These are phyloP conservation scores for Dryas drummondii DNA, from an alignment of 306 rosid genomes.

Conservation along the genomic window DNA sequence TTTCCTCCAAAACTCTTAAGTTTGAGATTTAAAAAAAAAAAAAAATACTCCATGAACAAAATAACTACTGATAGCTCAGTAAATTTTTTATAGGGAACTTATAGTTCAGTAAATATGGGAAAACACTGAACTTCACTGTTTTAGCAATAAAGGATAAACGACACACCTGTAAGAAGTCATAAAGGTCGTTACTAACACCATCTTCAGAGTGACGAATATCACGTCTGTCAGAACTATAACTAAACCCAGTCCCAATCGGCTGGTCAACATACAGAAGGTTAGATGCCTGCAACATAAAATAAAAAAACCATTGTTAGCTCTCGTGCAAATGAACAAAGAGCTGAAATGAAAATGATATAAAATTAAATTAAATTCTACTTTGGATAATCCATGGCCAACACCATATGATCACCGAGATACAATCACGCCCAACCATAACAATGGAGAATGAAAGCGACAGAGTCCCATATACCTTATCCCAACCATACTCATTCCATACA, in stretches of 20 bases:
- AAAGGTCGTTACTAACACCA: conserved; percentile 85
- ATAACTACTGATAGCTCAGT: background rate
- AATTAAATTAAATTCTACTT: background rate
- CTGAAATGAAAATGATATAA: conserved; percentile 2
- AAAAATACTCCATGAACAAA: background rate
- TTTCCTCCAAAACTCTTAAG: conserved; percentile 14
- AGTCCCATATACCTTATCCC: conserved; percentile 76
- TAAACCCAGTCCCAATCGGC: conserved; percentile 96
- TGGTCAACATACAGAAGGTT: conserved; percentile 95
- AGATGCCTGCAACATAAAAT: conserved; percentile 55
- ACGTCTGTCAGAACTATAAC: conserved; percentile 68
- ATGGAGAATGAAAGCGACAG: background rate
- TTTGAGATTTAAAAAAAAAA: background rate
- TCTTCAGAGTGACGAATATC: conserved; percentile 88
- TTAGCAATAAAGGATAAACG: background rate
- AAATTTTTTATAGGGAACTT: no score
- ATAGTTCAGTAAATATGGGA: no score
- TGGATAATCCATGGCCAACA: background rate
- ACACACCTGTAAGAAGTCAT: conserved; percentile 84
- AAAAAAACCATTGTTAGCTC: conserved; percentile 17
- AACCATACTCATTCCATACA: conserved; percentile 85
- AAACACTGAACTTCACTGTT: no score
- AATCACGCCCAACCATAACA: conserved; percentile 9
- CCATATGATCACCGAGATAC: background rate
- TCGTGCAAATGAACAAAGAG: conserved; percentile 1